Percentiles rank a stretch among this genome's conserved stretches.
phyloP scores from a whole-genome alignment of 495 filamentous ascomycete genomes.

The Aspergillus leporis region DNA sequence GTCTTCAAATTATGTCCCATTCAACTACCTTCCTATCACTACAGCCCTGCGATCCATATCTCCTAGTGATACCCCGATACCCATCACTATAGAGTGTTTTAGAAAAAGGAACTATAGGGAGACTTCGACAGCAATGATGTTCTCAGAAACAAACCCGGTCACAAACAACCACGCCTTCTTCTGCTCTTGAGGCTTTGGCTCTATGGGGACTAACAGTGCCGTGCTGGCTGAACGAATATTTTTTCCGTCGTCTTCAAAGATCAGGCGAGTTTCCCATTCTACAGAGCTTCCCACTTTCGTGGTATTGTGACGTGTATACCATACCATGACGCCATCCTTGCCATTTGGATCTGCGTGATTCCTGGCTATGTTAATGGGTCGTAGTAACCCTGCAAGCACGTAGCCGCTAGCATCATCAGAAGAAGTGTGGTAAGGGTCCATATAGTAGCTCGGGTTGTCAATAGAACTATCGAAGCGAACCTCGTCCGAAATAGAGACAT shows the following conservation, averaged over 20 bases:
- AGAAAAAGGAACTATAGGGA: slow-evolving; percentile 38
- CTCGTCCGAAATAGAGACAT: slow-evolving; percentile 42
- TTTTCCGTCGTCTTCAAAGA: slow-evolving; percentile 62
- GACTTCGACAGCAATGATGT: slow-evolving; percentile 54
- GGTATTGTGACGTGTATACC: slow-evolving; percentile 37
- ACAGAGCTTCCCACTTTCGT: slow-evolving; percentile 5
- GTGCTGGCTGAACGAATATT: slow-evolving; percentile 52
- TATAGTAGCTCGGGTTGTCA: slow-evolving; percentile 60
- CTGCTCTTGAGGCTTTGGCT: slow-evolving; percentile 37
- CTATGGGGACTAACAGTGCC: slow-evolving; percentile 54
- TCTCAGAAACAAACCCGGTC: slow-evolving; percentile 56
- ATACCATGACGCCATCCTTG: slow-evolving; percentile 49
- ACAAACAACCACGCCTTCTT: slow-evolving; percentile 60
- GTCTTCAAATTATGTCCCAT: neutral
- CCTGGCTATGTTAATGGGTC: slow-evolving; percentile 33
- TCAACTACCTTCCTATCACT: neutral
- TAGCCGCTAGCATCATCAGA: slow-evolving; percentile 55
- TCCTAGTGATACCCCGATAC: too few species aligned
- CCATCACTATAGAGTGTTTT: too few species aligned
- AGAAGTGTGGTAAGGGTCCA: slow-evolving; percentile 41
- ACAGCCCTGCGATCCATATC: too few species aligned
- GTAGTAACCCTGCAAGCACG: slow-evolving; percentile 50
- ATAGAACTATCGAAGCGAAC: slow-evolving; percentile 44
- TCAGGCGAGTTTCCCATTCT: slow-evolving; percentile 43
- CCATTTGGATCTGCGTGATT: slow-evolving; percentile 37